Base-by-base conservation (phyloP, 2,329 filamentous ascomycete species). In the Xylaria sp. region DNA sequence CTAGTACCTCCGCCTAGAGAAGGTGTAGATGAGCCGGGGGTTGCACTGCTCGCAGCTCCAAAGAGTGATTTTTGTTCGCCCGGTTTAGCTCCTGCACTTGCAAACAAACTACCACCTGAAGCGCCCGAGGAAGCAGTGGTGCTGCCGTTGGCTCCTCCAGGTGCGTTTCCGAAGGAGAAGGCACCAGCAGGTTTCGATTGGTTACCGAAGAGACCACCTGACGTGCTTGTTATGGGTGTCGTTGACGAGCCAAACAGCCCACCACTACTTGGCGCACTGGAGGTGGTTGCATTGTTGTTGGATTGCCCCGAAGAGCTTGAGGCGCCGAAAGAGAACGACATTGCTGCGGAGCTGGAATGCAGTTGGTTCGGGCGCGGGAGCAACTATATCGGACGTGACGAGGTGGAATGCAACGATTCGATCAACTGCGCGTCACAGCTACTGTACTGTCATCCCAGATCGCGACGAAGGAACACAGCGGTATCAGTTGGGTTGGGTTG, bases 131-230 rank as follows among this genome's bases (percentile, higher is more conserved):
- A 61, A 53, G 70, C 33, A 40, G 72, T 50, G 17, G 70, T 56
- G 14, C 66, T 62, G 25, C 64, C 65, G 46, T 59, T 71, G 31
- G 60, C 60, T 60, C 66, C 70, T 43, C 52, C 42, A 21, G 68
- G 67, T 67, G 64, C 2, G 33, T 56, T 67, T 42, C 77, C 77
- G 63, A 84, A 84, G 9, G 78, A 77, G 70, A 84, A 82, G 8
- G 67, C 62, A 23, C 79, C 69, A 23, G 75, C 66, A 42, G 72
- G 64, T 19, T 67, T 54, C 12, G 70, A 59, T 47, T 70, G 68
- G 19, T 12, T 31, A 31, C 60, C 64, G 19, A 66, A 67, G 51
- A 67, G 50, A 35, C 47, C 31, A 31, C 64, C 52, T 8, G 67
- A 65, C 4, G 69, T 52, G 8, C n/a, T n/a, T n/a, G 55, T 40